phyloP scores from a whole-genome alignment of 345 rosid species.

The Schrenkiella parvula region DNA sequence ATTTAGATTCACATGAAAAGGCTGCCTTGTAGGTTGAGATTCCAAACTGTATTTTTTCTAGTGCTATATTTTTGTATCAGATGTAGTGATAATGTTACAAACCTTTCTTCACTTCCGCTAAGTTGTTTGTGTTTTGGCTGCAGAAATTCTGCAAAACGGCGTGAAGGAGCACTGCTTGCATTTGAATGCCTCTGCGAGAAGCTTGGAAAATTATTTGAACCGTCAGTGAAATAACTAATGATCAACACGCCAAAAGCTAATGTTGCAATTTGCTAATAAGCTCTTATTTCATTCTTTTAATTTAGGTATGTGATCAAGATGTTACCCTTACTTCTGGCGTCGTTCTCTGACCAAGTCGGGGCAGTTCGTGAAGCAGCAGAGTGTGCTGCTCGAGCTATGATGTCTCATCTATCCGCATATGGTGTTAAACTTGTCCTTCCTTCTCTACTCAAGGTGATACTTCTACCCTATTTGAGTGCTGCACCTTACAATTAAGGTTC shows the following conservation, averaged over 20 bases:
- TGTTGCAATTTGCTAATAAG: neutral
- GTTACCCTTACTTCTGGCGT: constrained; percentile 87
- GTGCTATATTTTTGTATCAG: no score
- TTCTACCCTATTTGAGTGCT: neutral
- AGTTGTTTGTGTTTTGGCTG: constrained; percentile 13
- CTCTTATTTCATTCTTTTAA: constrained; percentile 16
- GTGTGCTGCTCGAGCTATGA: constrained; percentile 98
- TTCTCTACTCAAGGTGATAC: constrained; percentile 76
- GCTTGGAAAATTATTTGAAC: constrained; percentile 93
- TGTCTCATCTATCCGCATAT: constrained; percentile 87
- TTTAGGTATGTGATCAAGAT: constrained; percentile 88
- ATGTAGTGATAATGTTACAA: no score
- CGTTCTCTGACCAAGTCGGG: constrained; percentile 96
- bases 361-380: constrained; percentile 99
- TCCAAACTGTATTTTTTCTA: no score
- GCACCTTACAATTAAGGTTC: neutral
- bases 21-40: neutral
- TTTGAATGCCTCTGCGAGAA: constrained; percentile 97
- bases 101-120: neutral
- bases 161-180: constrained; percentile 93
- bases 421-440: constrained; percentile 99
- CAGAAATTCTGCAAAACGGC: constrained; percentile 86
- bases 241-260: constrained; percentile 5
- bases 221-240: constrained; percentile 46
- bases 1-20: neutral